These are phyloP conservation scores for Chalaropsis ovoidea DNA, from an alignment of 2,329 filamentous ascomycete species.

Conservation along the genomic window DNA sequence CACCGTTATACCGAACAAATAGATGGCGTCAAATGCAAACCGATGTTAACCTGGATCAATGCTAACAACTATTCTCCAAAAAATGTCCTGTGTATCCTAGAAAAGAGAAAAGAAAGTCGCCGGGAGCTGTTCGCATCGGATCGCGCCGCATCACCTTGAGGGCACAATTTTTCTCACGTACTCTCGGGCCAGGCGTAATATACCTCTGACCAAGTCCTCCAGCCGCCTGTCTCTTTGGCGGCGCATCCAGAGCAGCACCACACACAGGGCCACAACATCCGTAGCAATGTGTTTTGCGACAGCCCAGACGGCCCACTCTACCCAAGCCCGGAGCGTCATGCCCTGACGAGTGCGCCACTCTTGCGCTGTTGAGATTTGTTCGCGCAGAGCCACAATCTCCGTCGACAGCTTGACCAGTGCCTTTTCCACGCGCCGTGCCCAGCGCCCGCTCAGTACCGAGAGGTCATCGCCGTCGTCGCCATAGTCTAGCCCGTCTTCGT, in stretches of 20 bases:
- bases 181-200: constrained; percentile 48
- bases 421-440: constrained; percentile 73
- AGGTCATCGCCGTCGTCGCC: constrained; percentile 29
- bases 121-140: not conserved
- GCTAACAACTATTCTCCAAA: not conserved
- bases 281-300: constrained; percentile 61
- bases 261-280: constrained; percentile 55
- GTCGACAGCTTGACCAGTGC: constrained; percentile 82
- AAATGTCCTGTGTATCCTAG: constrained; percentile 27
- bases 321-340: constrained; percentile 57
- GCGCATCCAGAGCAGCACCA: constrained; percentile 63
- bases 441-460: constrained; percentile 34
- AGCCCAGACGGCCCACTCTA: constrained; percentile 59
- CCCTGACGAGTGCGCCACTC: constrained; percentile 59
- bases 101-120: constrained; percentile 20
- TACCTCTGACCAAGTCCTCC: constrained; percentile 61
- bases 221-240: constrained; percentile 59
- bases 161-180: constrained; percentile 51
- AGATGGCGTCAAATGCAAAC: not conserved
- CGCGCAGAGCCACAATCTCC: constrained; percentile 81
- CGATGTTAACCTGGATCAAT: not conserved
- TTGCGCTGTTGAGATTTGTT: constrained; percentile 72
- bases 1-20: not conserved
- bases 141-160: constrained; percentile 36
- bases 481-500: constrained; percentile 39